These are phyloP conservation scores for Noccaea caerulescens DNA, from an alignment of 345 rosid genomes.

Conservation along the genomic window DNA sequence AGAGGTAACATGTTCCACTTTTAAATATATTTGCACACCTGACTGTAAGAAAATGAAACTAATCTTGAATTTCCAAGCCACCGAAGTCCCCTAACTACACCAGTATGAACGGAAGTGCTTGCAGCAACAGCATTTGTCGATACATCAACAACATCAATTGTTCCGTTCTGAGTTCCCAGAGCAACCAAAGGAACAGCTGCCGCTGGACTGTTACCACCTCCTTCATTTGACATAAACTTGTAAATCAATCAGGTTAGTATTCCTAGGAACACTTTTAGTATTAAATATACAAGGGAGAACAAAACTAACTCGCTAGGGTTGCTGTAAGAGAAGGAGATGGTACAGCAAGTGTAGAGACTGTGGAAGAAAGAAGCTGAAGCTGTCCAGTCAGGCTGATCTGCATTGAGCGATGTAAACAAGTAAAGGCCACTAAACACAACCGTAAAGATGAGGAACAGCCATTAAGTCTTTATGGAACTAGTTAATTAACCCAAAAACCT, in stretches of 20 bases:
- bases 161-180: slow-evolving; percentile 94
- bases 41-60: slow-evolving; percentile 85
- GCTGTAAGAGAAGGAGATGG: slow-evolving; percentile 95
- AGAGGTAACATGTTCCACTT: slow-evolving; percentile 11
- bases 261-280: slow-evolving; percentile 12
- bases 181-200: slow-evolving; percentile 96
- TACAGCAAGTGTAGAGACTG: slow-evolving; percentile 90
- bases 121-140: slow-evolving; percentile 90
- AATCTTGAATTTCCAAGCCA: slow-evolving; percentile 99
- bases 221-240: slow-evolving; percentile 51
- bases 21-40: slow-evolving; percentile 50
- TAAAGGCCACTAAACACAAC: slow-evolving; percentile 30
- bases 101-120: slow-evolving; percentile 78
- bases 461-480: slow-evolving; percentile 30
- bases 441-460: slow-evolving; percentile 27
- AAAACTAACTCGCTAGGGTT: slow-evolving; percentile 84
- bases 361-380: slow-evolving; percentile 95
- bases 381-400: slow-evolving; percentile 86
- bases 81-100: slow-evolving; percentile 83
- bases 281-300: slow-evolving; percentile 36
- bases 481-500: slow-evolving; percentile 16
- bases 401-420: slow-evolving; percentile 43
- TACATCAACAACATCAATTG: slow-evolving; percentile 86
- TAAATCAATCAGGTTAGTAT: slow-evolving; percentile 35
- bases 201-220: slow-evolving; percentile 93